These are phyloP conservation scores for Manihot esculenta DNA, from an alignment of 441 rosid species.

Conservation along the genomic window DNA sequence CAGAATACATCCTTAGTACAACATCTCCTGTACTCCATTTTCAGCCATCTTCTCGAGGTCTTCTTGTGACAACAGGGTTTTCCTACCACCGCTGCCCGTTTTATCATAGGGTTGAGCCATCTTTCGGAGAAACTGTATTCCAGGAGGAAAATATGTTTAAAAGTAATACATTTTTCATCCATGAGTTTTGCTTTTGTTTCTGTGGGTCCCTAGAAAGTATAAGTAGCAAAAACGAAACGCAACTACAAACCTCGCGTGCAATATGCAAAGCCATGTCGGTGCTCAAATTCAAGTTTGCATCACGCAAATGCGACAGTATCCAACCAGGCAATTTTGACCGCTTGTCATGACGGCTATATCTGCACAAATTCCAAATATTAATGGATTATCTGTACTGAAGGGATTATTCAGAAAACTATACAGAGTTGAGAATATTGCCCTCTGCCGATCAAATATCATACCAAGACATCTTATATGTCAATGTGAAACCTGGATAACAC, in stretches of 20 bases:
- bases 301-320: conserved; percentile 85
- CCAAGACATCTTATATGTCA: too few relatives aligned
- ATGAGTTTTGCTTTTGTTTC: too few relatives aligned
- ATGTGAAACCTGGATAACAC: too few relatives aligned
- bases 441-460: too few relatives aligned
- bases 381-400: not conserved
- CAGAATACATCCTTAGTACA: not conserved
- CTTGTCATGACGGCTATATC: conserved; percentile 82
- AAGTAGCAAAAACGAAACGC: not conserved
- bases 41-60: conserved; percentile 69
- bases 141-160: not conserved
- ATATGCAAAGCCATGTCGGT: conserved; percentile 92
- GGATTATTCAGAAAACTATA: not conserved
- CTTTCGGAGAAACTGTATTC: conserved; percentile 74
- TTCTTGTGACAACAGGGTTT: conserved; percentile 70
- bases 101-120: conserved; percentile 98
- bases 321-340: conserved; percentile 93
- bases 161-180: too few relatives aligned
- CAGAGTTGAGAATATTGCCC: too few relatives aligned
- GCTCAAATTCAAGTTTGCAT: conserved; percentile 89
- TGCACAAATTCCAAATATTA: not conserved
- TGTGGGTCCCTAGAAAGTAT: not conserved
- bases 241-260: conserved; percentile 68
- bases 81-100: conserved; percentile 52
- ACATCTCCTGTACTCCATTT: conserved; percentile 48